A percentile compares a stretch with the other conserved stretches of the same genome.
Conservation (phyloP, 139 green algal genomes). For the Axilococcus clingmanii region DNA sequence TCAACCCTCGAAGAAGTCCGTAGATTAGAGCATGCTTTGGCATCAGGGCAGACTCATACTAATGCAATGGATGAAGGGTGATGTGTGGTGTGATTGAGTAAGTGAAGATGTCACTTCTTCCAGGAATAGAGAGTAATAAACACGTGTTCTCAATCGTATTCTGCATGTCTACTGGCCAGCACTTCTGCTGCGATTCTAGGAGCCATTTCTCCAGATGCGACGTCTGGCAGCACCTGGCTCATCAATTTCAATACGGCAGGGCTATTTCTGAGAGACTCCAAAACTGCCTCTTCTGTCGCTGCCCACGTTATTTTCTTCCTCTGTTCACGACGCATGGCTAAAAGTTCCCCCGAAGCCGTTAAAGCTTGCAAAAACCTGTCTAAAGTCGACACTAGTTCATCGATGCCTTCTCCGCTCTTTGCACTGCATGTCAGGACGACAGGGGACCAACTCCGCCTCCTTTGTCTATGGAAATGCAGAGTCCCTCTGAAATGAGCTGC, state of each 20-base stretch:
- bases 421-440: slow-evolving; percentile 13
- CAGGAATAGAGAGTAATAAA: no score
- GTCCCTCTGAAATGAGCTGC: slow-evolving; percentile 13
- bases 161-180: neutral
- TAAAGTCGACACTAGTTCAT: slow-evolving; percentile 11
- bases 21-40: slow-evolving; percentile 71
- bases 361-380: slow-evolving; percentile 18
- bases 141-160: no score
- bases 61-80: no score
- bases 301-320: slow-evolving; percentile 16
- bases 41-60: slow-evolving; percentile 45
- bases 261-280: slow-evolving; percentile 15
- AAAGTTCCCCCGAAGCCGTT: slow-evolving; percentile 10
- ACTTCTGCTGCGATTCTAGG: slow-evolving; percentile 17
- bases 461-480: slow-evolving; percentile 14
- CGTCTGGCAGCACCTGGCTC: slow-evolving; percentile 11
- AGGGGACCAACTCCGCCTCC: slow-evolving; percentile 8
- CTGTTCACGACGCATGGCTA: slow-evolving; percentile 1
- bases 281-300: slow-evolving; percentile 25
- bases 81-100: no score
- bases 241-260: slow-evolving; percentile 5
- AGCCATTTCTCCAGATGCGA: slow-evolving; percentile 12
- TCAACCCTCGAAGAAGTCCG: slow-evolving; percentile 84
- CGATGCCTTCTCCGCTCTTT: slow-evolving; percentile 21
- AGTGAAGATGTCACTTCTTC: no score